Percentiles rank a stretch among this genome's conserved stretches.
Evolutionary conservation across 805 yeast genomes (phyloP).

Genomic region (Ogataea nakhonphanomensis): DNA sequence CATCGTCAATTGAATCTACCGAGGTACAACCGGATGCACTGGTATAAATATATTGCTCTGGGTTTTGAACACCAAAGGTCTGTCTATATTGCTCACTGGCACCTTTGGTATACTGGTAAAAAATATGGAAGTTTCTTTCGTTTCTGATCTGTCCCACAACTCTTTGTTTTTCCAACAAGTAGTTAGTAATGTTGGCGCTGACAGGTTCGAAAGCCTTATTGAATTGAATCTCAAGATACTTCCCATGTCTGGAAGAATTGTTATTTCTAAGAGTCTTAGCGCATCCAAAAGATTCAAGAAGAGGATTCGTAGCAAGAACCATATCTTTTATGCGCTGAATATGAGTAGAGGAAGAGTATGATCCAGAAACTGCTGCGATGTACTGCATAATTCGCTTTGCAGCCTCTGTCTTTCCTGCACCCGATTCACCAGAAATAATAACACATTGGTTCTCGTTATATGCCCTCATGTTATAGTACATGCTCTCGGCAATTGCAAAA

Average conservation of each 20-base stretch:
- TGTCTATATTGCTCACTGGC: conserved; percentile 84
- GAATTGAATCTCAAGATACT: conserved; percentile 88
- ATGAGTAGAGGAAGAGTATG: conserved; percentile 54
- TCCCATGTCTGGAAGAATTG: conserved; percentile 90
- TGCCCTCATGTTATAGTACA: conserved; percentile 93
- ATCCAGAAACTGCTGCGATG: conserved; percentile 83
- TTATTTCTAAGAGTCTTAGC: conserved; percentile 88
- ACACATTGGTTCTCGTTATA: conserved; percentile 96
- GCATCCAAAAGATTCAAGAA: conserved; percentile 88
- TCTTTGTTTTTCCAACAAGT: conserved; percentile 89
- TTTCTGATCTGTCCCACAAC: conserved; percentile 91
- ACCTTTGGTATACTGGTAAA: conserved; percentile 91
- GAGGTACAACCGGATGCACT: conserved; percentile 80
- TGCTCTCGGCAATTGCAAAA: conserved; percentile 93
- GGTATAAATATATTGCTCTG: conserved; percentile 90
- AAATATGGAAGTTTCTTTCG: conserved; percentile 96
- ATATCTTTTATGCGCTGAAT: conserved; percentile 90
- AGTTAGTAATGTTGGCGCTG: conserved; percentile 94
- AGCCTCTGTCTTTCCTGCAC: conserved; percentile 98
- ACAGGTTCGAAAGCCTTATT: conserved; percentile 81
- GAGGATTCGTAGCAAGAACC: conserved; percentile 95
- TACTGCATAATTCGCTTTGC: conserved; percentile 98
- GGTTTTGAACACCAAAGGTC: conserved; percentile 84
- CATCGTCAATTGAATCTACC: conserved; percentile 85
- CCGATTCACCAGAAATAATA: conserved; percentile 95